These are phyloP conservation scores for Austroboletus novae-zelandiae DNA, from an alignment of 1,284 basidiomycete genomes.

Conservation along the genomic window DNA sequence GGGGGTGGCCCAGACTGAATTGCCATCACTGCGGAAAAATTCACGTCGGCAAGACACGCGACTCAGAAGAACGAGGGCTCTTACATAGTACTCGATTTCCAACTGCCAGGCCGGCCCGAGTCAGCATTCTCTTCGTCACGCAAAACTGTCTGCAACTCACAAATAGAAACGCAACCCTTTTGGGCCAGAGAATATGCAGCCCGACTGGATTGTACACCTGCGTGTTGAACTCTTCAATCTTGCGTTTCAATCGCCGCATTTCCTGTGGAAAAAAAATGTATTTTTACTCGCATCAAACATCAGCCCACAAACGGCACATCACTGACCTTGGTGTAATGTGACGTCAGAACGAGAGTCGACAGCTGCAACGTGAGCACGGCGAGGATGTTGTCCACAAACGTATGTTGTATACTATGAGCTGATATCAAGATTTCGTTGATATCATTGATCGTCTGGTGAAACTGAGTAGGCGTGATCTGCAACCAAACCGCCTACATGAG, in stretches of 20 bases:
- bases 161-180: conserved; percentile 78
- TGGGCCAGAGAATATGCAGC: conserved; percentile 79
- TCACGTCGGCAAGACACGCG: not conserved
- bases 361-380: conserved; percentile 74
- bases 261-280: conserved; percentile 46
- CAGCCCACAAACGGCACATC: not conserved
- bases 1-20: not conserved
- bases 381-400: conserved; percentile 65
- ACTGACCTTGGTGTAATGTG: conserved; percentile 76
- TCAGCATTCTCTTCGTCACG: conserved; percentile 3
- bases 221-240: conserved; percentile 65
- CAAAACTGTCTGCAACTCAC: conserved; percentile 47
- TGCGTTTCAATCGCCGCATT: conserved; percentile 63
- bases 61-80: conserved; percentile 9
- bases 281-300: not conserved
- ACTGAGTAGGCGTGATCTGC: conserved; percentile 80
- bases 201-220: conserved; percentile 77
- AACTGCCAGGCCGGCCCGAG: conserved; percentile 41
- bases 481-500: conserved; percentile 1
- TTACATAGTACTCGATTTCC: conserved; percentile 77
- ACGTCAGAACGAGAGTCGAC: conserved; percentile 57
- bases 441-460: conserved; percentile 79
- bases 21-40: conserved; percentile 21
- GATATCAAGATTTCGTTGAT: conserved; percentile 81
- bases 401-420: conserved; percentile 65